Conservation (phyloP, 768 basidiomycete species). For the Pleurotus sapidus region DNA sequence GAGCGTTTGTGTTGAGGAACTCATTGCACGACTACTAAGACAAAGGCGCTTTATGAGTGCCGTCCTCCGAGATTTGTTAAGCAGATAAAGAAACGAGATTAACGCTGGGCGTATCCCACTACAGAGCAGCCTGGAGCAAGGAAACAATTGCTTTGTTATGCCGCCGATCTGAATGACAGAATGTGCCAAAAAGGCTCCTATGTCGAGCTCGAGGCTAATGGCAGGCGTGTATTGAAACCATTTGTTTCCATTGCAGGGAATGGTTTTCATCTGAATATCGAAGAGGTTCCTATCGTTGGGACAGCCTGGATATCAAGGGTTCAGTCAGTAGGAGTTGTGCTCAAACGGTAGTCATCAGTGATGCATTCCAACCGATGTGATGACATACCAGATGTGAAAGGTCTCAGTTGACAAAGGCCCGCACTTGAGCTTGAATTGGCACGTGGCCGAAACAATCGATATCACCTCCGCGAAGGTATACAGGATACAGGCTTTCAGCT, state of each 20-base stretch:
- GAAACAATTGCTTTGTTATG: not conserved
- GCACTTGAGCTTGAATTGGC: not conserved
- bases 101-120: not conserved
- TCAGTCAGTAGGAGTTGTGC: not conserved
- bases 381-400: constrained; percentile 5
- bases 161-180: not conserved
- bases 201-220: not conserved
- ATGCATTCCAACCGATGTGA: constrained; percentile 5
- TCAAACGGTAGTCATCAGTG: not conserved
- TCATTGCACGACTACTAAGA: not conserved
- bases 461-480: not conserved
- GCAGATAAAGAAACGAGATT: not conserved
- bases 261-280: constrained; percentile 4
- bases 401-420: constrained; percentile 8
- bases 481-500: not conserved
- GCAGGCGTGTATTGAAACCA: not conserved
- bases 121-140: not conserved
- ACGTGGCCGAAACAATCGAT: not conserved
- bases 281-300: not conserved
- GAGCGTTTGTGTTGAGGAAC: not conserved
- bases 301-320: constrained; percentile 5
- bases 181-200: constrained; percentile 4
- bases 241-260: not conserved
- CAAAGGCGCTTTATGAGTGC: not conserved
- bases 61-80: not conserved